Evolutionary conservation across 805 yeast genomes (phyloP).

Genomic region (Babjeviella inositovora): DNA sequence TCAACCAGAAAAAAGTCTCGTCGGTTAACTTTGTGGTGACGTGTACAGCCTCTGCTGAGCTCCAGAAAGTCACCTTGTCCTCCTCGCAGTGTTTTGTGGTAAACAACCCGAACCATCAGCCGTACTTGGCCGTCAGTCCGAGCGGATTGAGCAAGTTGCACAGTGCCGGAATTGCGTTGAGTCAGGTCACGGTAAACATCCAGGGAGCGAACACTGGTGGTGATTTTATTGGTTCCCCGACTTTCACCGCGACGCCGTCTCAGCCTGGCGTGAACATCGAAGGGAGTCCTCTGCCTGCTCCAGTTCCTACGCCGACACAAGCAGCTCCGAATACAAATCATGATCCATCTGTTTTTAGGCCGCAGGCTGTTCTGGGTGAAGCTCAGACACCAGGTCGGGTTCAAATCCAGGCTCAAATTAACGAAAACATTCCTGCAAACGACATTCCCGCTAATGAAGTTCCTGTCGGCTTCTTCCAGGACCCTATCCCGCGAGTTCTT

Average conservation of each 20-base stretch:
- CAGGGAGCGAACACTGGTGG: constrained; percentile 1
- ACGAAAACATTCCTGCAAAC: too few species aligned
- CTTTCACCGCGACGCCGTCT: background rate
- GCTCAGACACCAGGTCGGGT: too few species aligned
- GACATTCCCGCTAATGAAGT: too few species aligned
- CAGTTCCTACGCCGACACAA: background rate
- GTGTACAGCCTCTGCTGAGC: too few species aligned
- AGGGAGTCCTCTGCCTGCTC: too few species aligned
- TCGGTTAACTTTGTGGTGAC: too few species aligned
- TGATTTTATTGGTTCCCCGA: background rate
- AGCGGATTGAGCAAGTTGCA: constrained; percentile 11
- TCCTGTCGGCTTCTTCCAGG: too few species aligned
- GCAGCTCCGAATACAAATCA: background rate
- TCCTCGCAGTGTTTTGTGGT: constrained; percentile 17
- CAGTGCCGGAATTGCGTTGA: background rate
- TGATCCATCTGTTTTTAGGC: background rate
- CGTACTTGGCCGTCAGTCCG: constrained; percentile 13
- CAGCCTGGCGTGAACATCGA: too few species aligned
- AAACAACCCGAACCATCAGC: constrained; percentile 9
- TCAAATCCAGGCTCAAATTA: too few species aligned
- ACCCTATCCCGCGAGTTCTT: too few species aligned
- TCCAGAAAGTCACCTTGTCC: constrained; percentile 7
- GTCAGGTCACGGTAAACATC: background rate
- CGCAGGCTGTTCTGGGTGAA: background rate
- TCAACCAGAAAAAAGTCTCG: too few species aligned